Evolutionary conservation across 495 filamentous ascomycete species (phyloP).

Genomic region (Neurospora africana): DNA sequence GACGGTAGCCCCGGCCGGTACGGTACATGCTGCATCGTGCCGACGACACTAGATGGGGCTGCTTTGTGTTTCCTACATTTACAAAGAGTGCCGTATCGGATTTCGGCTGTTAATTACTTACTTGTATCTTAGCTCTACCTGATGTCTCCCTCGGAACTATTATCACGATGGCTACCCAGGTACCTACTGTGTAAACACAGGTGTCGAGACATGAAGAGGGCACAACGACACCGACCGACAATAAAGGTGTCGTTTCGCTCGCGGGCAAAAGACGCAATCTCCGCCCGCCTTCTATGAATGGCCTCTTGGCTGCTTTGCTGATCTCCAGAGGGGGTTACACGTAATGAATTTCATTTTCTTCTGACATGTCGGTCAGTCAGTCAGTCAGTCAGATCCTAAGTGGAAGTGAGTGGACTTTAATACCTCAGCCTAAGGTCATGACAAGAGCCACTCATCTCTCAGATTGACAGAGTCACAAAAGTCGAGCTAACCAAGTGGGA

Average conservation of each 20-base stretch:
- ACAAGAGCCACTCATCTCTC: background rate
- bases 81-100: background rate
- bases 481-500: background rate
- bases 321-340: background rate
- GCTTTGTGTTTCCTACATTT: background rate
- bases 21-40: background rate
- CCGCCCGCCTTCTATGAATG: background rate
- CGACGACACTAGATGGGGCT: too few species aligned
- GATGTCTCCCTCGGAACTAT: background rate
- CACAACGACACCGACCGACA: background rate
- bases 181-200: background rate
- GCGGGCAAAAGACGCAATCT: background rate
- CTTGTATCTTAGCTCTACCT: background rate
- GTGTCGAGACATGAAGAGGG: background rate
- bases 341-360: background rate
- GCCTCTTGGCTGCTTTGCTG: background rate
- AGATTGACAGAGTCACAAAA: background rate
- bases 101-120: background rate
- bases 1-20: background rate
- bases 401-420: background rate
- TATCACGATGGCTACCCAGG: background rate
- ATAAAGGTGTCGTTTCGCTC: background rate
- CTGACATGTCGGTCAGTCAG: conserved; percentile 6
- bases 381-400: conserved; percentile 3
- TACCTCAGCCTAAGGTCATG: background rate